Conservation (phyloP, 495 filamentous ascomycete genomes). For the Aspergillus bertholletiae region DNA sequence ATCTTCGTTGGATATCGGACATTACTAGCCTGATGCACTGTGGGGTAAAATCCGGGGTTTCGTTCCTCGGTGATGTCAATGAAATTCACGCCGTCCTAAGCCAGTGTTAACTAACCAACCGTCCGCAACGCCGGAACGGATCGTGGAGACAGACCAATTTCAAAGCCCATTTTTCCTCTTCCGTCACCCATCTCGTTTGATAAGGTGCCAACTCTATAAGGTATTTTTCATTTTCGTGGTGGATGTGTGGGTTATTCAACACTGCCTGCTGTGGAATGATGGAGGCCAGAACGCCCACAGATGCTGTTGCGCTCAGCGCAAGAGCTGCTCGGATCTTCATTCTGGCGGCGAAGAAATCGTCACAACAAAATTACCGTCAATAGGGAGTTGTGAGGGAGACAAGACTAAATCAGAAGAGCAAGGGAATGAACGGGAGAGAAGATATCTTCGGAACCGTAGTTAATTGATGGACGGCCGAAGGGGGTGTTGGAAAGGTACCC, state of each 20-base stretch:
- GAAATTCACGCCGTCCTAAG: conserved; percentile 78
- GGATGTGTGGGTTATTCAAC: conserved; percentile 29
- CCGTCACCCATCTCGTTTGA: conserved; percentile 78
- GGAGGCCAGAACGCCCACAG: conserved; percentile 25
- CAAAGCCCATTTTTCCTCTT: conserved; percentile 92
- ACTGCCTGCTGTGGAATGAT: conserved; percentile 38
- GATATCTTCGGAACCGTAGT: not conserved
- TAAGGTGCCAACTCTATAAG: conserved; percentile 88
- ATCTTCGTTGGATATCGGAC: conserved; percentile 65
- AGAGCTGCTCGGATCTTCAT: conserved; percentile 32
- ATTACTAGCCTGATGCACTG: conserved; percentile 26
- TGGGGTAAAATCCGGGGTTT: conserved; percentile 31
- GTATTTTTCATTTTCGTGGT: conserved; percentile 50
- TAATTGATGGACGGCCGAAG: not conserved
- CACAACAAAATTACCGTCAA: not conserved
- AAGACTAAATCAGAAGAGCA: not conserved
- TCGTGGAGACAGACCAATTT: conserved; percentile 59
- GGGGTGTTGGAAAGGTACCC: not conserved
- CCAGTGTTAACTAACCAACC: conserved; percentile 5
- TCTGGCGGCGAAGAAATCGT: not conserved
- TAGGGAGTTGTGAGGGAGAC: too few relatives aligned
- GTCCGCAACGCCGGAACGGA: not conserved
- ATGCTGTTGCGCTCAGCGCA: conserved; percentile 32
- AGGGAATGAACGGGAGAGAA: not conserved
- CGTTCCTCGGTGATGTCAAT: conserved; percentile 84